Conservation (phyloP, 805 yeast species). For the Candida cerambycidarum region DNA sequence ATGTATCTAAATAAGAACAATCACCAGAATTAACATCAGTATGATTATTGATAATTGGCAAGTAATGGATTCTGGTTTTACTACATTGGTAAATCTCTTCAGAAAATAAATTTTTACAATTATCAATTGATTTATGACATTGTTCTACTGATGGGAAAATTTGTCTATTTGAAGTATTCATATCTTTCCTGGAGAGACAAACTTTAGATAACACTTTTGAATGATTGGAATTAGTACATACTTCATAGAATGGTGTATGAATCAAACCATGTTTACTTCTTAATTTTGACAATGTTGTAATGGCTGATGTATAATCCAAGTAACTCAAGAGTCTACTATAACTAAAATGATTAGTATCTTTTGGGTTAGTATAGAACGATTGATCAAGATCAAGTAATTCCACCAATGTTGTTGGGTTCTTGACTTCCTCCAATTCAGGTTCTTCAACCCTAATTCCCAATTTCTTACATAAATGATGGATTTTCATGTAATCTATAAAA, state of each 20-base stretch:
- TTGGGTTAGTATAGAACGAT: neutral
- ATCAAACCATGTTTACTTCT: slow-evolving; percentile 39
- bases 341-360: neutral
- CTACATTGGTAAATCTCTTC: slow-evolving; percentile 24
- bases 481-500: neutral
- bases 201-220: slow-evolving; percentile 23
- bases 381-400: neutral
- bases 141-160: slow-evolving; percentile 13
- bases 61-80: slow-evolving; percentile 25
- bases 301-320: slow-evolving; percentile 34
- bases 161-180: slow-evolving; percentile 11
- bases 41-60: slow-evolving; percentile 37
- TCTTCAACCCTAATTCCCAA: neutral
- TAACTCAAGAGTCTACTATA: neutral
- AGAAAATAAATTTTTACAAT: slow-evolving; percentile 16
- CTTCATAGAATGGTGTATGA: slow-evolving; percentile 46
- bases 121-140: slow-evolving; percentile 18
- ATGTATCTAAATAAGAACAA: slow-evolving; percentile 91
- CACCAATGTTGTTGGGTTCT: neutral
- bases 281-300: slow-evolving; percentile 38
- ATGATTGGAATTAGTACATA: slow-evolving; percentile 48
- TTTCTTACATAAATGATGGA: neutral
- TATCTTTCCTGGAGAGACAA: slow-evolving; percentile 23
- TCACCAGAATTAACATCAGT: slow-evolving; percentile 80
- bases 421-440: neutral